Evolutionary conservation across 129 eudicot genomes (phyloP).

Genomic region (Lactuca saligna): DNA sequence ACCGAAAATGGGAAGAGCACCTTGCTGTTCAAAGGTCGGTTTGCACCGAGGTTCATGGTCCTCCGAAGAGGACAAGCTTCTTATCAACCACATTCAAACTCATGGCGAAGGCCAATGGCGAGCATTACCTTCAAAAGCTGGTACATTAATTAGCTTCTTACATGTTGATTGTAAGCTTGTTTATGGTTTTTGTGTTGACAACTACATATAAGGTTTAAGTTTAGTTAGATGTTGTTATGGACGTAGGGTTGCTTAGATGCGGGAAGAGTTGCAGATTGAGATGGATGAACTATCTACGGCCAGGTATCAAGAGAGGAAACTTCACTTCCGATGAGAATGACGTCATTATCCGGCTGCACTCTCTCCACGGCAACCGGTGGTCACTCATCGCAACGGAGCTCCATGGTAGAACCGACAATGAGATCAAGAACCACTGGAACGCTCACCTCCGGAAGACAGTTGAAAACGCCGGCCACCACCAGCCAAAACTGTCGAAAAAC

Average conservation of each 20-base stretch:
- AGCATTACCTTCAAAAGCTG: slow-evolving; percentile 43
- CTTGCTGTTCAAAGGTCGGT: slow-evolving; percentile 39
- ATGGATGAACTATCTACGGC: slow-evolving; percentile 47
- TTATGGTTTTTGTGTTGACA: not conserved
- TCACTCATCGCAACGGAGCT: slow-evolving; percentile 36
- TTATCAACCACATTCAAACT: slow-evolving; percentile 33
- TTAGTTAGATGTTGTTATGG: not conserved
- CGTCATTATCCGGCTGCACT: slow-evolving; percentile 29
- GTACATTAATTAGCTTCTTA: slow-evolving; percentile 7
- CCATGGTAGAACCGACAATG: slow-evolving; percentile 41
- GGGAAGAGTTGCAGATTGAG: slow-evolving; percentile 48
- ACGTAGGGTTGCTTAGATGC: slow-evolving; percentile 36
- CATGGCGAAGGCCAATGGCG: slow-evolving; percentile 47
- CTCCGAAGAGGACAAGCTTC: slow-evolving; percentile 36
- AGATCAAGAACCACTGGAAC: slow-evolving; percentile 45
- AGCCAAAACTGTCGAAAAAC: slow-evolving; percentile 4
- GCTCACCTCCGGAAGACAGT: slow-evolving; percentile 28
- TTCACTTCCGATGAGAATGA: slow-evolving; percentile 39
- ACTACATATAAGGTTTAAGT: not conserved
- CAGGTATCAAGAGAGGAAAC: slow-evolving; percentile 47
- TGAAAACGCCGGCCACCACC: slow-evolving; percentile 6
- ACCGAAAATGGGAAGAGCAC: slow-evolving; percentile 38
- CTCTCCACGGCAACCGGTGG: slow-evolving; percentile 41
- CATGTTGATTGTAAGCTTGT: not conserved
- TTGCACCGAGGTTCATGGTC: slow-evolving; percentile 48